Evolutionary conservation across 1,139 yeast genomes (phyloP).

Genomic region (Pichia sp.): DNA sequence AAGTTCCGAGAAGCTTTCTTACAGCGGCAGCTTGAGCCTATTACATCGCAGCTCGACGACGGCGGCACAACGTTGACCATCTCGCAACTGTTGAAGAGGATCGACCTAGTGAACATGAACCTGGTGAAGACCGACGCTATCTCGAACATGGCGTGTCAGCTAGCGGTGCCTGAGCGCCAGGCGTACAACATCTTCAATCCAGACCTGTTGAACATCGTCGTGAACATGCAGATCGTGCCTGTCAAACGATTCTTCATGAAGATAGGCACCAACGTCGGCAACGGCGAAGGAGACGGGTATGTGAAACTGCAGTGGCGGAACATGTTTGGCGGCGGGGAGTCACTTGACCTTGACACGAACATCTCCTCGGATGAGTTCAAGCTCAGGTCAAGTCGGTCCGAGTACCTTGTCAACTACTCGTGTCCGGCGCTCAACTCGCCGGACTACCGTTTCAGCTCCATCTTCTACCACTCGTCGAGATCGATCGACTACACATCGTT

Average conservation of each 20-base stretch:
- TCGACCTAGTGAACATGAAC: constrained; percentile 44
- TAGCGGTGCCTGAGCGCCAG: constrained; percentile 27
- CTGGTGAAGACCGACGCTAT: constrained; percentile 38
- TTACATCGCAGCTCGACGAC: constrained; percentile 33
- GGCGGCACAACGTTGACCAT: constrained; percentile 29
- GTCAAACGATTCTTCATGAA: constrained; percentile 67
- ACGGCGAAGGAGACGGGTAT: constrained; percentile 94
- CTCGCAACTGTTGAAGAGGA: constrained; percentile 35
- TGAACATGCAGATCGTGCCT: constrained; percentile 57
- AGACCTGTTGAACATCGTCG: constrained; percentile 44
- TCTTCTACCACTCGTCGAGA: constrained; percentile 55
- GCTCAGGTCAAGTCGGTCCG: constrained; percentile 77
- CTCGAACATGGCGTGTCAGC: constrained; percentile 28
- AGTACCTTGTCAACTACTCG: constrained; percentile 60
- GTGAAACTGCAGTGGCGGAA: constrained; percentile 72
- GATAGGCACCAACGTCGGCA: constrained; percentile 92
- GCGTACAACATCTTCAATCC: constrained; percentile 17
- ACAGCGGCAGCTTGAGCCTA: constrained; percentile 50
- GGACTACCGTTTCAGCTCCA: constrained; percentile 50
- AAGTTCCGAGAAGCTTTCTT: constrained; percentile 51
- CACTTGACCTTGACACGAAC: constrained; percentile 67
- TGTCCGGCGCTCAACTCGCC: constrained; percentile 58
- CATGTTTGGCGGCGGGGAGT: constrained; percentile 86
- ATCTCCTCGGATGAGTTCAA: constrained; percentile 40
- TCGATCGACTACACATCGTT: constrained; percentile 64